A percentile compares a stretch with the other conserved stretches of the same genome.
Evolutionary conservation across 192 early-diverging fungal species (phyloP).

Genomic region (Lunasporangiospora selenospora): DNA sequence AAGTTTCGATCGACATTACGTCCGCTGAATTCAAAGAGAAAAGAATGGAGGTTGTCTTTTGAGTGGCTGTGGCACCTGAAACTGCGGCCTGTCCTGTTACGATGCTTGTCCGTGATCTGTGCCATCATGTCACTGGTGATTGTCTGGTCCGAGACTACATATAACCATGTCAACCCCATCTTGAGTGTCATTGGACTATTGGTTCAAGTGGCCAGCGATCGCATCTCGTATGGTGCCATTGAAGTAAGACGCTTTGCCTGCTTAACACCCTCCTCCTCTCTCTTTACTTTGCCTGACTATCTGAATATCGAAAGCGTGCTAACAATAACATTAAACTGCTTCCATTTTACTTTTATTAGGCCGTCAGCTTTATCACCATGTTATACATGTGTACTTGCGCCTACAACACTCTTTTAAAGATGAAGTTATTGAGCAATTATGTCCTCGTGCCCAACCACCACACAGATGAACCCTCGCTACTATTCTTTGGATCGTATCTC

Average conservation of each 20-base stretch:
- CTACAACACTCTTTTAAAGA: conserved; percentile 89
- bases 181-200: conserved; percentile 79
- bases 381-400: conserved; percentile 94
- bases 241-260: conserved; percentile 61
- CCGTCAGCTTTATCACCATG: conserved; percentile 77
- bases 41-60: conserved; percentile 39
- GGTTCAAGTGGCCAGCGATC: conserved; percentile 52
- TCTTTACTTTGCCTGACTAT: too few species aligned
- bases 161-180: conserved; percentile 69
- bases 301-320: too few species aligned
- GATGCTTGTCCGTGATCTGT: conserved; percentile 63
- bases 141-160: conserved; percentile 96
- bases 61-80: conserved; percentile 90
- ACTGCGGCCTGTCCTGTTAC: conserved; percentile 70
- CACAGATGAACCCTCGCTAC: conserved; percentile 88
- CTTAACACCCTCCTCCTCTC: too few species aligned
- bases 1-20: conserved; percentile 62
- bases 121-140: conserved; percentile 70
- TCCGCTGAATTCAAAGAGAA: conserved; percentile 54
- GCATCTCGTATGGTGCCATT: conserved; percentile 63
- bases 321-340: conserved; percentile 5
- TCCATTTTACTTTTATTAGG: conserved; percentile 52
- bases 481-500: conserved; percentile 94
- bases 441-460: conserved; percentile 91
- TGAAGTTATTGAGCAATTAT: conserved; percentile 90